Base-by-base conservation (phyloP, 257 asterid genomes). In the Datura wrightii region DNA sequence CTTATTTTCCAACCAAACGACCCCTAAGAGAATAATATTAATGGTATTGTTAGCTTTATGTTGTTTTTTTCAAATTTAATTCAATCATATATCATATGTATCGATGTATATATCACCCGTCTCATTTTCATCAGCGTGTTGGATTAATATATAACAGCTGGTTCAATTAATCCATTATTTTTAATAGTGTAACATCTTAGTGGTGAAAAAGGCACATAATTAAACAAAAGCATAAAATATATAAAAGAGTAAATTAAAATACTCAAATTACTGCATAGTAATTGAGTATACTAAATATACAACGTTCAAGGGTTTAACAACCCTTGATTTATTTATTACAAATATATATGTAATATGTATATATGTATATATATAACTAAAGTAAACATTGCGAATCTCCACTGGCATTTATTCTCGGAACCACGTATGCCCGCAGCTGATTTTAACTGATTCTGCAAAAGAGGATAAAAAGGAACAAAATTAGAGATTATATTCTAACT, bases 261-360 rank as follows among this genome's bases (percentile, higher is more conserved):
- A 69, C 78, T 39, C 78, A 69, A 69, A 39, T 39, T 69, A 69
- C 53, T 1, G 31, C 78, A 69, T 69, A 15, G 76, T 69, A 39
- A 39, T 39, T 69, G 78, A 39, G 78, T 39, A 67, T 3, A 62
- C 8, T 62, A 36, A 31, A 66, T 39, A 67, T 16, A 69, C 34
- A 69, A 69, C 34, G 4, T 69, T 39, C 52, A 69, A 67, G 52
- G 78, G 7, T 37, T 39, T 67, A 67, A 67, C 50, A 37, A 39
- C 8, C 15, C 78, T 67, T 67, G 78, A 4, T 69, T 69, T 69
- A 69, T 69, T 69, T 69, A 39, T 15, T 69, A 69, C 34, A 39
- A 39, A 36, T 36, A 6, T 2, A 24, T n/a, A n/a, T n/a, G n/a
- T n/a, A n/a, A n/a, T n/a, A n/a, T n/a, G n/a, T n/a, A n/a, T n/a